Conservation (phyloP, 1,284 basidiomycete species). For the Fomitopsis palustris region DNA sequence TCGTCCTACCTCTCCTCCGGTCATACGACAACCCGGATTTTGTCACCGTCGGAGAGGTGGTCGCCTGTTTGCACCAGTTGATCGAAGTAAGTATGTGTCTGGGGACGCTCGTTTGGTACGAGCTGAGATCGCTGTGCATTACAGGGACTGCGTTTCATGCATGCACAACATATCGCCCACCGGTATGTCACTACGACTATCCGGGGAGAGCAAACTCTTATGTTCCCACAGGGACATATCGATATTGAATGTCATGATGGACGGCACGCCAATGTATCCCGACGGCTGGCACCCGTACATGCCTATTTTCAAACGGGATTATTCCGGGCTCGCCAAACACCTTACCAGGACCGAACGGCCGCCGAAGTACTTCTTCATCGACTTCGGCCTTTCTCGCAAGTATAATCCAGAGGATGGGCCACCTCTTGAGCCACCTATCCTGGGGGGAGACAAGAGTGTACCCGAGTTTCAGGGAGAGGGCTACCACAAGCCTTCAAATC, state of each 20-base stretch:
- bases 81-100: constrained; percentile 14
- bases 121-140: neutral
- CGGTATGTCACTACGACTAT: too few species aligned
- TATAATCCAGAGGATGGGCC: constrained; percentile 9
- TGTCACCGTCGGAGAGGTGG: constrained; percentile 15
- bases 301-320: constrained; percentile 9
- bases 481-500: constrained; percentile 14
- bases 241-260: constrained; percentile 37
- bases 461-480: constrained; percentile 18
- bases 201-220: neutral
- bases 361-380: constrained; percentile 29
- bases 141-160: constrained; percentile 17
- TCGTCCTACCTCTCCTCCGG: constrained; percentile 22
- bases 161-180: constrained; percentile 17
- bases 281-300: constrained; percentile 25
- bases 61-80: constrained; percentile 19
- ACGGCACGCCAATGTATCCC: constrained; percentile 26
- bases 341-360: constrained; percentile 27
- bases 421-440: constrained; percentile 9
- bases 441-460: constrained; percentile 22
- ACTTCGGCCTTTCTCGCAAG: constrained; percentile 36
- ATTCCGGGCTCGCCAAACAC: constrained; percentile 19
- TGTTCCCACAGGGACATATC: constrained; percentile 33
- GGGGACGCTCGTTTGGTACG: neutral
- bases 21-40: constrained; percentile 13